Conservation (phyloP, 192 early-diverging fungal species). For the Polychytrium aggregatum region DNA sequence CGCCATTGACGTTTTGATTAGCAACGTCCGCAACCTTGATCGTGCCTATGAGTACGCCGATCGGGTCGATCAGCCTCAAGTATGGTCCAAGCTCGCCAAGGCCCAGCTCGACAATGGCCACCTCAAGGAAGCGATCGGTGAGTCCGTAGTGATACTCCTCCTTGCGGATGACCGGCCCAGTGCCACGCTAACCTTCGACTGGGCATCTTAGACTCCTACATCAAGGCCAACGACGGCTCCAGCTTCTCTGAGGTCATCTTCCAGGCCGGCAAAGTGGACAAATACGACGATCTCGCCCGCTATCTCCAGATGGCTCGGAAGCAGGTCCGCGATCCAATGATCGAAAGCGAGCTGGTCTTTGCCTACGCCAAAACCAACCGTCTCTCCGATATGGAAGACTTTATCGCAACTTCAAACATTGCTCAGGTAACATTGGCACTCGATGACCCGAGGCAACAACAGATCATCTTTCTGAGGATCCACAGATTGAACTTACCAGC, state of each 20-base stretch:
- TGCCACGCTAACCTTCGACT: background rate
- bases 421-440: constrained; percentile 73
- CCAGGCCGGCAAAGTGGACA: constrained; percentile 67
- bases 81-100: constrained; percentile 92
- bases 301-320: constrained; percentile 94
- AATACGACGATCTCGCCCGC: constrained; percentile 90
- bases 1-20: constrained; percentile 85
- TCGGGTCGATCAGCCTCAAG: constrained; percentile 75
- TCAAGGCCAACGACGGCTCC: constrained; percentile 83
- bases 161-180: background rate
- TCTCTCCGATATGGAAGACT: constrained; percentile 85
- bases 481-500: no score
- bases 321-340: constrained; percentile 84
- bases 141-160: constrained; percentile 5
- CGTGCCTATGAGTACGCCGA: constrained; percentile 96
- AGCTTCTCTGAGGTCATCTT: constrained; percentile 85
- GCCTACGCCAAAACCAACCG: constrained; percentile 92
- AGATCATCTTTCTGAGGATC: background rate
- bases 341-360: constrained; percentile 92
- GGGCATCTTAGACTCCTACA: constrained; percentile 68
- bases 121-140: constrained; percentile 86
- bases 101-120: constrained; percentile 84
- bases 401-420: constrained; percentile 85
- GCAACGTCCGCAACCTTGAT: constrained; percentile 84
- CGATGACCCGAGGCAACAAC: no score